phyloP scores from a whole-genome alignment of 352 stramenopile species.

The Phytophthora nicotianae region DNA sequence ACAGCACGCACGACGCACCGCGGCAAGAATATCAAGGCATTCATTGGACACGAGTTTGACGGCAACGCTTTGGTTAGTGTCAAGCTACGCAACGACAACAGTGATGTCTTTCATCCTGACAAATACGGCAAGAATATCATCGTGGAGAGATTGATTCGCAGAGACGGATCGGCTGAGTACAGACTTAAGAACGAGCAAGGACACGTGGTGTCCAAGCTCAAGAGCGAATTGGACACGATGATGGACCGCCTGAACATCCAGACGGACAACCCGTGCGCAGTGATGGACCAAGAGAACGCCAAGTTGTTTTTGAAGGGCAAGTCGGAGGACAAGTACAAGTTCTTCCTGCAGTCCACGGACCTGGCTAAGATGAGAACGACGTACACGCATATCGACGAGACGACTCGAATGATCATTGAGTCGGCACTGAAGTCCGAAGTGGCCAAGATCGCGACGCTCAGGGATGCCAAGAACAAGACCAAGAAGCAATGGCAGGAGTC shows the following conservation, averaged over 20 bases:
- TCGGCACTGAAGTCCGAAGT: constrained; percentile 54
- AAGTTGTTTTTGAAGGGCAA: constrained; percentile 98
- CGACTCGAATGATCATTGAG: constrained; percentile 59
- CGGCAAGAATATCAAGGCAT: constrained; percentile 94
- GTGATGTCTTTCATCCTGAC: constrained; percentile 92
- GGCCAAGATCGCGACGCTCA: constrained; percentile 59
- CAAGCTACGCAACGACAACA: constrained; percentile 91
- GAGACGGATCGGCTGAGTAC: constrained; percentile 79
- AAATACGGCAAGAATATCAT: constrained; percentile 94
- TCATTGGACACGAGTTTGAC: constrained; percentile 93
- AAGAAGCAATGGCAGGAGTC: constrained; percentile 77
- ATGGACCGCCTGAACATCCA: constrained; percentile 95
- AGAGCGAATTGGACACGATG: constrained; percentile 93
- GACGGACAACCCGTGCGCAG: constrained; percentile 97
- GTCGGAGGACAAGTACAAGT: constrained; percentile 95
- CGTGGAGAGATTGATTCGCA: constrained; percentile 92
- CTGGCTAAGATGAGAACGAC: constrained; percentile 90
- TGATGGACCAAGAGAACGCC: constrained; percentile 97
- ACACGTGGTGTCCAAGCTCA: constrained; percentile 78
- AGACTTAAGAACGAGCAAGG: constrained; percentile 71
- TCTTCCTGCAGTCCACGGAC: constrained; percentile 97
- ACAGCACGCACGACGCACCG: constrained; percentile 93
- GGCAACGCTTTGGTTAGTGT: constrained; percentile 90
- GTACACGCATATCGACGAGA: constrained; percentile 87
- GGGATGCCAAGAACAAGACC: constrained; percentile 68